Base-by-base conservation (phyloP, 2,329 filamentous ascomycete genomes). In the Diaporthe velutina region DNA sequence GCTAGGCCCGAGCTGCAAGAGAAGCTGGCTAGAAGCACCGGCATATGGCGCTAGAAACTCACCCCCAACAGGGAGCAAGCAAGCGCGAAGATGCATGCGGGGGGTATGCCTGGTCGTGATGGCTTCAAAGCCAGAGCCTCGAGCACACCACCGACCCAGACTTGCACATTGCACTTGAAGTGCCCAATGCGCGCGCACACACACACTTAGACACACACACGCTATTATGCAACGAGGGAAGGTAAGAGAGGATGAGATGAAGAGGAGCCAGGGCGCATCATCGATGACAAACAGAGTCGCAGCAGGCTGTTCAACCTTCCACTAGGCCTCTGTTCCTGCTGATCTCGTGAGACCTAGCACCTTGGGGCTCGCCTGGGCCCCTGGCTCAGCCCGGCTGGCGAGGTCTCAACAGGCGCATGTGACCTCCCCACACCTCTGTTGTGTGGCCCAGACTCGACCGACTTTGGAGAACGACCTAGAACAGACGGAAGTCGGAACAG, bases 1-100 rank as follows among this genome's bases (percentile, higher is more conserved):
- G 17, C 42, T 38, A 35, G 58, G 42, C 42, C 45, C 48, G 28
- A 72, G 42, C 57, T 72, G 70, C 70, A 64, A 64, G 42, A 72
- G 70, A 72, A 72, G 70, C 45, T 64, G 45, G 42, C 57, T 64
- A 72, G 70, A 72, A 72, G 70, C 57, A 38, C 42, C 45, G 48
- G 45, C 60, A 72, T 35, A 15, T 54, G 70, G 70, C 70, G 70
- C 70, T 72, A 72, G 57, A 72, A 72, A 54, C 42, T 40, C 12
- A 25, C 33, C 54, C 15, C 28, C 28, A 25, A 55, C 33, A 35
- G 42, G 30, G 45, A 6, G n/a, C n/a, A 38, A 38, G 22, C 28
- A 30, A 50, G 70, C 28, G 61, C 42, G 28, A 35, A 35, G 42
- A 15, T 33, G 60, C 42, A 50, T 22, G 70, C 42, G 57, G 42